phyloP scores from a whole-genome alignment of 768 basidiomycete species.

The Cystofilobasidium capitatum region DNA sequence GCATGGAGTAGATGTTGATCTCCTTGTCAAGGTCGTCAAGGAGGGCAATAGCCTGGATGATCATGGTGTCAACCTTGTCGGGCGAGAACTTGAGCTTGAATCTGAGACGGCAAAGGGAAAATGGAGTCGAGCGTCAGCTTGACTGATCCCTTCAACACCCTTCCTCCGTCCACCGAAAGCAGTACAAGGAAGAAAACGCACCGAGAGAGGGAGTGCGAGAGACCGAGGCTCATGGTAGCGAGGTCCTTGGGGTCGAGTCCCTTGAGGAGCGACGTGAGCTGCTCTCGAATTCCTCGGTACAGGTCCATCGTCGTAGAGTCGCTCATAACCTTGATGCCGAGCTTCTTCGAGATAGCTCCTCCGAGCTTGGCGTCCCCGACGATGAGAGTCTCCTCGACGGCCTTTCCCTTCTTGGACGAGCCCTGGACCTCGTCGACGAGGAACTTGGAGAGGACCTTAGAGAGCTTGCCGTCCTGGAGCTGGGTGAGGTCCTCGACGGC shows the following conservation, averaged over 20 bases:
- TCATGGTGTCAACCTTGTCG: constrained; percentile 99
- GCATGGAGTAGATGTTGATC: constrained; percentile 98
- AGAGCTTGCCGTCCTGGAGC: constrained; percentile 82
- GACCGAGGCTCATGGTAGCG: constrained; percentile 93
- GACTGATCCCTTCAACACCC: neutral
- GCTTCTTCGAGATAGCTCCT: constrained; percentile 86
- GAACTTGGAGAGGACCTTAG: constrained; percentile 88
- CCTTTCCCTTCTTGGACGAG: constrained; percentile 63
- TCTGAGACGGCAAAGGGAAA: constrained; percentile 43
- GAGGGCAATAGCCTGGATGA: constrained; percentile 94
- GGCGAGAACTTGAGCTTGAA: constrained; percentile 99
- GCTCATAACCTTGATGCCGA: constrained; percentile 72
- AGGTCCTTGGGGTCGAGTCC: constrained; percentile 88
- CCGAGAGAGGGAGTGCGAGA: constrained; percentile 94
- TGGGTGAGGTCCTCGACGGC: constrained; percentile 96
- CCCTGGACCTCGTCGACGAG: constrained; percentile 46
- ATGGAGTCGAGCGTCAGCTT: neutral
- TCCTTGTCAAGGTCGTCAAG: constrained; percentile 99
- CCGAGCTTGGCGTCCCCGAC: constrained; percentile 87
- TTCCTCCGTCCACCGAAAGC: neutral
- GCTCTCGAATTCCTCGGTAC: constrained; percentile 89
- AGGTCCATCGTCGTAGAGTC: constrained; percentile 60
- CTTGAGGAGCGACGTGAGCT: constrained; percentile 74
- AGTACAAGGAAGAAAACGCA: constrained; percentile 34
- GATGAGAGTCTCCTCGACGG: constrained; percentile 55